Base-by-base conservation (phyloP, 2,329 filamentous ascomycete genomes). In the Rachicladosporium sp. region DNA sequence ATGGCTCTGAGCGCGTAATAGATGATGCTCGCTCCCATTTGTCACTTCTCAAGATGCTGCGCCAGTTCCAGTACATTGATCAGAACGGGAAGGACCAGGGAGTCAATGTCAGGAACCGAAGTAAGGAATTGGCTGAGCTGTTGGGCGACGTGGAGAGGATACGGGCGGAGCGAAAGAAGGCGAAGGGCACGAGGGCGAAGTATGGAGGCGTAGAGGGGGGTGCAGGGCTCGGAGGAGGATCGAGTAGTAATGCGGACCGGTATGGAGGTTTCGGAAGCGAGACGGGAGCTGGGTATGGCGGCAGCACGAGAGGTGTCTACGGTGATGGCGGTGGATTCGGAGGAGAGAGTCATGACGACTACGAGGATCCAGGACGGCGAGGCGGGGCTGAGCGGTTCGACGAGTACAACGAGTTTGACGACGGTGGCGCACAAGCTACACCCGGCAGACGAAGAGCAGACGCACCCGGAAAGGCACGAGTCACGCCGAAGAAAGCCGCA, bases 11-110 rank as follows among this genome's bases (percentile, higher is more conserved):
- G 63, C 76, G 91, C 40, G 91, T 98, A 30, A 89, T 98, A 49
- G 91, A 98, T 63, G 91, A 98, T 64, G 91, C 91, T 42, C 79
- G 91, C 52, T 88, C 88, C 42, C 91, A 98, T 61, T 77, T 98
- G 45, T 93, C 89, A 10, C 78, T 96, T 7, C 74, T 98, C 44
- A 94, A 95, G 66, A 98, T 98, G 91, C 76, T 98, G 41, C 84
- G 88, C 42, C 91, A 98, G 61, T 98, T 98, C 64, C 91, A 98
- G 66, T 98, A 73, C 65, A 96, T 98, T 62, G 76, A 98, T 58
- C 73, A 76, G 59, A 96, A 96, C 62, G 91, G 91, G 61, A 98
- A 98, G 64, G 91, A 98, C 58, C 91, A 98, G 63, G 91, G 91
- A 45, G 78, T 98, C 63, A 98, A 98, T 57, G 91, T 98, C 43